Base-by-base conservation (phyloP, 2,329 filamentous ascomycete genomes). In the Truncatella angustata region DNA sequence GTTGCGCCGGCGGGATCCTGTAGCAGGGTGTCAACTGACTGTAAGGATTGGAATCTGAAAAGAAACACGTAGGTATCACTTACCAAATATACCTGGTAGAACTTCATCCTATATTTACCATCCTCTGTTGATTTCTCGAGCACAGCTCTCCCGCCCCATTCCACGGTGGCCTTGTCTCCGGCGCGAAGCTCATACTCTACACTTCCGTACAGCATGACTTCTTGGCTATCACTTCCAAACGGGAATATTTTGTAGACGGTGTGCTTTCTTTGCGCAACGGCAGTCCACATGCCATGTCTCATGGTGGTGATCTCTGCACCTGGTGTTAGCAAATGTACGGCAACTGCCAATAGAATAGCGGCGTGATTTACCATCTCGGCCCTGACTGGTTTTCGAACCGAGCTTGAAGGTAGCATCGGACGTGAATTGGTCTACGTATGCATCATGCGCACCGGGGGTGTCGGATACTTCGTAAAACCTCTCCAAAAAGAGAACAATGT, bases 1-100 rank as follows among this genome's bases (percentile, higher is more conserved):
- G 18, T 44, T 2, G 40, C 14, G 16, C n/a, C 40, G 16, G 14
- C 21, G 4, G 21, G 24, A 20, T 44, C 40, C 40, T 44, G 11
- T 30, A 14, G 7, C 7, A 32, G 28, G 14, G 28, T 32, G n/a
- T n/a, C n/a, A n/a, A 40, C 18, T 10, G 3, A 21, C 21, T 23
- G 20, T 40, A 18, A 40, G 37, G 11, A n/a, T 21, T 30, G 40
- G 12, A 10, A 10, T 24, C 14, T 10, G 10, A n/a, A 4, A n/a
- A 28, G 4, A 9, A 5, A 5, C n/a, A n/a, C n/a, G n/a, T n/a
- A n/a, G n/a, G n/a, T 6, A 9, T 21, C 5, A 39, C 46, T 20
- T 10, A 37, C 46, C 46, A 49, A 12, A 23, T 49, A 49, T 11
- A 49, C 46, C 23, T 49, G 46, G 21, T 49, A 49, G 14, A 49